These are phyloP conservation scores for Fusarium sp. DNA, from an alignment of 2,329 filamentous ascomycete species.

Conservation along the genomic window DNA sequence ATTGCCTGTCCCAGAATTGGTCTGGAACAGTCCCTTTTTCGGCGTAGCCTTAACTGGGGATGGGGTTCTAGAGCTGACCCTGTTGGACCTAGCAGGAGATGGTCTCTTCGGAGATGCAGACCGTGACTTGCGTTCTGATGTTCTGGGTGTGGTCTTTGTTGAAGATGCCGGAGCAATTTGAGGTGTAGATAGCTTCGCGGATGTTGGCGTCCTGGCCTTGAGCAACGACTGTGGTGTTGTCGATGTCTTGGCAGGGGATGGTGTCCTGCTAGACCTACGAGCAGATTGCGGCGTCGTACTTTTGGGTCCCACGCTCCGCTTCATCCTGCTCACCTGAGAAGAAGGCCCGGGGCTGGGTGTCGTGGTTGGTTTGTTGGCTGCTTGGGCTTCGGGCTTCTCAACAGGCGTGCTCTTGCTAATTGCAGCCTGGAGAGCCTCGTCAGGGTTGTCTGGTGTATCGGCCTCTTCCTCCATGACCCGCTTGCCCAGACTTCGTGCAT, in stretches of 20 bases:
- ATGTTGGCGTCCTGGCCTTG: conserved; percentile 39
- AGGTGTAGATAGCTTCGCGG: conserved; percentile 40
- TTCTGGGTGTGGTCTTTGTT: conserved; percentile 19
- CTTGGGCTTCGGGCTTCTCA: conserved; percentile 38
- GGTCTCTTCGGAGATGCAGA: conserved; percentile 36
- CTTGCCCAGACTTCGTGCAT: conserved; percentile 56
- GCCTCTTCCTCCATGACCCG: conserved; percentile 69
- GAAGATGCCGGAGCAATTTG: conserved; percentile 26
- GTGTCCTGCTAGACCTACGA: conserved; percentile 33
- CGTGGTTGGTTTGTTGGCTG: conserved; percentile 39
- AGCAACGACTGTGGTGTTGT: conserved; percentile 31
- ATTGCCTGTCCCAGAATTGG: conserved; percentile 62
- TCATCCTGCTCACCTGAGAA: conserved; percentile 59
- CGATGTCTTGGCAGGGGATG: conserved; percentile 39
- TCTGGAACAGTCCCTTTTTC: conserved; percentile 61
- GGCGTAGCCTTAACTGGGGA: conserved; percentile 39
- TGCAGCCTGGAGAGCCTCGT: conserved; percentile 49
- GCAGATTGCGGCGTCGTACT: conserved; percentile 54
- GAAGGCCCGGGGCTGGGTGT: conserved; percentile 67
- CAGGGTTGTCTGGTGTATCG: conserved; percentile 58
- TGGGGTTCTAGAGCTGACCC: conserved; percentile 35
- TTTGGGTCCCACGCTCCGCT: conserved; percentile 56
- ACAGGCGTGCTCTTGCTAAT: conserved; percentile 36
- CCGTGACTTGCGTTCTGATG: conserved; percentile 16
- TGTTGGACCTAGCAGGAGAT: conserved; percentile 13